Evolutionary conservation across 768 basidiomycete genomes (phyloP), one percentile per base, ranked within the genome.

Genomic region (Galerina sulciceps): DNA sequence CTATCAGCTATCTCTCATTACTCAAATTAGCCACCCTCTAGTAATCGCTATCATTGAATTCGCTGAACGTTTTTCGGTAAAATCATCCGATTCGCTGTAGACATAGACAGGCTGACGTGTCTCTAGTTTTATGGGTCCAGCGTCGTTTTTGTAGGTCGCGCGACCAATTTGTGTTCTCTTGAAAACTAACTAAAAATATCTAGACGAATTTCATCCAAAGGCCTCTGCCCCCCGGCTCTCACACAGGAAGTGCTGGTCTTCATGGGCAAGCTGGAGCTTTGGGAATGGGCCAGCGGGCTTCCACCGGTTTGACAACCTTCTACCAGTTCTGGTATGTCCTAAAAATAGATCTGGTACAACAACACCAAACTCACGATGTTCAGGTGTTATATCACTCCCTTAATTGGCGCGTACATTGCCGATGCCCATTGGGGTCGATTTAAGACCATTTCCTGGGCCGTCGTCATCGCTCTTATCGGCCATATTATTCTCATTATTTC

Each of bases 201-300:
- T 18, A 88, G 86, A 85, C 85, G 37, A 92, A 92, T 71, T 92
- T 85, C 72, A 86, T 92, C 40, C 91, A 93, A 68, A 83, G 85
- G 57, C 81, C 81, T 0, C 82, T 92, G 6, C 91, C 91, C 3
- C 57, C 67, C 0, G 86, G 85, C 45, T 91, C 89, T 0, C 79
- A 67, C 43, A 91, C 89, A 0, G 91, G 91, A 17, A 83, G 88
- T 0, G 83, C 81, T 10, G 81, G 83, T 5, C 46, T 69, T 0
- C 53, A 69, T 44, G 85, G 83, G 2, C 86, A 87, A 63, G 81
- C 89, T 4, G 90, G 90, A 59, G 90, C 90, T 0, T 79, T 91
- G 8, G 84, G 81, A 11, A 70, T 78, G 49, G 88, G 87, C 1
- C 89, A 93, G 67, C 86, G 81, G 38, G 84, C 89, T 14, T 84